phyloP scores from a whole-genome alignment of 1,284 basidiomycete genomes.

The Apiotrichum mycotoxinovorans region DNA sequence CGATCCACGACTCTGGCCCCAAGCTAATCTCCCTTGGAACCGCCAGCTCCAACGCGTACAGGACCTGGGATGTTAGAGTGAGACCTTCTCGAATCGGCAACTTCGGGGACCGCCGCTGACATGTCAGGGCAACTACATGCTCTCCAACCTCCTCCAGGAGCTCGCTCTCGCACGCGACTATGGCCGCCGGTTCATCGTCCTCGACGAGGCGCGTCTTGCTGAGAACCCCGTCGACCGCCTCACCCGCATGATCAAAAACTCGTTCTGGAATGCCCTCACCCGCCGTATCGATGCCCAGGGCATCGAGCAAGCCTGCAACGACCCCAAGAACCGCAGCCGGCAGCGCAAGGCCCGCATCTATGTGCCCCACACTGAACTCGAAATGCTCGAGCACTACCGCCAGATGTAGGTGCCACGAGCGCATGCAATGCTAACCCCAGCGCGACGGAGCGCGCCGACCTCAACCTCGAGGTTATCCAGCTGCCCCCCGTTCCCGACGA shows the following conservation, averaged over 20 bases:
- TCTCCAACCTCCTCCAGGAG: slow-evolving; percentile 98
- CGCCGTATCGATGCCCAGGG: slow-evolving; percentile 96
- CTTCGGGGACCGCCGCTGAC: slow-evolving; percentile 20
- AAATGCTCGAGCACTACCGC: slow-evolving; percentile 88
- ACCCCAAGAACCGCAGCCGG: slow-evolving; percentile 91
- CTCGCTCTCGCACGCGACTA: slow-evolving; percentile 95
- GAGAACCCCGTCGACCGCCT: slow-evolving; percentile 97
- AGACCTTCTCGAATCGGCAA: too few species aligned
- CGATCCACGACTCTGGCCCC: slow-evolving; percentile 91
- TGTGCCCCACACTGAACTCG: slow-evolving; percentile 84
- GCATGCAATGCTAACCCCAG: slow-evolving; percentile 21
- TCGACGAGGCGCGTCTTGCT: slow-evolving; percentile 92
- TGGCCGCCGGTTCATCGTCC: slow-evolving; percentile 88
- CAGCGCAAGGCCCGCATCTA: slow-evolving; percentile 87
- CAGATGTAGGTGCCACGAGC: slow-evolving; percentile 45
- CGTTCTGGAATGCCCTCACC: slow-evolving; percentile 97
- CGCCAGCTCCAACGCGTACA: slow-evolving; percentile 95
- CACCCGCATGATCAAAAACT: slow-evolving; percentile 96
- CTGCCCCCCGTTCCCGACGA: slow-evolving; percentile 82
- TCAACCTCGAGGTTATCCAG: slow-evolving; percentile 85
- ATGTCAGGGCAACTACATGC: slow-evolving; percentile 83
- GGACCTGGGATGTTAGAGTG: slow-evolving; percentile 92
- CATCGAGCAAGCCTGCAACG: slow-evolving; percentile 90
- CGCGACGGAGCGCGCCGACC: slow-evolving; percentile 71
- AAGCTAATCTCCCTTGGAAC: slow-evolving; percentile 95